Percentiles rank a stretch among this genome's conserved stretches.
Conservation (phyloP, 176 grass and related monocot genomes). For the Juncus effusus region DNA sequence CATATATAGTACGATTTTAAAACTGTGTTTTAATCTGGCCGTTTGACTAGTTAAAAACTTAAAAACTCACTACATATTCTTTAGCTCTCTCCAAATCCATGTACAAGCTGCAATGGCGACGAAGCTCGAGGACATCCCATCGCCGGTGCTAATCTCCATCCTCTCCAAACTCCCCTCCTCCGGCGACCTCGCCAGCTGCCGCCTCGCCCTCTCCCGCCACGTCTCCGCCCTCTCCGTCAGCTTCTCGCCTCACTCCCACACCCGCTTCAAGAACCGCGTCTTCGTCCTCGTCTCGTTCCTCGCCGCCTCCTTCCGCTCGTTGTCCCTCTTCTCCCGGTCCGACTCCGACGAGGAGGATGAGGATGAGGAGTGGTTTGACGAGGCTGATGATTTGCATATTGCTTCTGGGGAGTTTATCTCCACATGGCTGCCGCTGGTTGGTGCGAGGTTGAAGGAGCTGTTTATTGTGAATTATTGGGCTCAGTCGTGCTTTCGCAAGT, state of each 20-base stretch:
- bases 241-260: neutral
- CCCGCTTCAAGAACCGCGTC: constrained; percentile 33
- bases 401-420: constrained; percentile 38
- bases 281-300: constrained; percentile 40
- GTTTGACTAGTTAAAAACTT: too few relatives aligned
- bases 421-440: constrained; percentile 37
- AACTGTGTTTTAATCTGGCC: too few relatives aligned
- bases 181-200: constrained; percentile 44
- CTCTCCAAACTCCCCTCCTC: constrained; percentile 37
- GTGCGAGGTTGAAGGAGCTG: constrained; percentile 33
- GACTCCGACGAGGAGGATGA: constrained; percentile 27
- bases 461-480: constrained; percentile 50
- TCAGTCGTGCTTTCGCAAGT: constrained; percentile 60
- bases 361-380: constrained; percentile 44
- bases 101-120: constrained; percentile 8
- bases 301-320: constrained; percentile 28
- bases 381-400: constrained; percentile 62
- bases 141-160: constrained; percentile 32
- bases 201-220: constrained; percentile 40
- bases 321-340: constrained; percentile 38
- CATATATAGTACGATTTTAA: too few relatives aligned
- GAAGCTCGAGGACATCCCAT: constrained; percentile 34
- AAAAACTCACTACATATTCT: neutral
- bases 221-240: constrained; percentile 27
- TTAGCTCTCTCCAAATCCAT: neutral